A percentile compares a stretch with the other conserved stretches of the same genome.
Evolutionary conservation across 768 basidiomycete genomes (phyloP).

Genomic region (Clitopilus passeckerianus): DNA sequence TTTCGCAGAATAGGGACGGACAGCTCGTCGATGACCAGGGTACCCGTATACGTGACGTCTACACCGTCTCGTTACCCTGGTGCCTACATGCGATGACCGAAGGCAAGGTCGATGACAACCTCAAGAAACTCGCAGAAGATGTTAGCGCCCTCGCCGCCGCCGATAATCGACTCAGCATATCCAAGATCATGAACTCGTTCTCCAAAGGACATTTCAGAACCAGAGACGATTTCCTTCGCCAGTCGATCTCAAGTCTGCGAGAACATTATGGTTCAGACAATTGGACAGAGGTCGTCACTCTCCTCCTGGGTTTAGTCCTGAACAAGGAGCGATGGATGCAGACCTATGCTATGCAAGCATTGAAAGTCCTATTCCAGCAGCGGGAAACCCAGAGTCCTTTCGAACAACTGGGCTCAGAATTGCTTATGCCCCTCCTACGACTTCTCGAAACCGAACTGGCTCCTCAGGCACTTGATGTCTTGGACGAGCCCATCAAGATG

Average conservation of each 20-base stretch:
- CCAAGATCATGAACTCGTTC: conserved; percentile 86
- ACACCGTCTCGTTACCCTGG: conserved; percentile 82
- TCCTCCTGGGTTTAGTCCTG: conserved; percentile 82
- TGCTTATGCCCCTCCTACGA: conserved; percentile 87
- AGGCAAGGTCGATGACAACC: conserved; percentile 51
- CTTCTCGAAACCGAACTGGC: conserved; percentile 87
- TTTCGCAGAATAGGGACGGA: conserved; percentile 56
- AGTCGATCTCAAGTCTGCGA: conserved; percentile 79
- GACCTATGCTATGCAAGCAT: conserved; percentile 78
- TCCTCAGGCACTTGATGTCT: conserved; percentile 82
- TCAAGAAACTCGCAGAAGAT: conserved; percentile 69
- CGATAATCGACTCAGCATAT: conserved; percentile 74
- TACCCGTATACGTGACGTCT: conserved; percentile 75
- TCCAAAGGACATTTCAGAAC: conserved; percentile 85
- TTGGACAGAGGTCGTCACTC: conserved; percentile 78
- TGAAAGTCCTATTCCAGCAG: conserved; percentile 86
- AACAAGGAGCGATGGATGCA: conserved; percentile 81
- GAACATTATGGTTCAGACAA: conserved; percentile 76
- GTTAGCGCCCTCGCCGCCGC: conserved; percentile 67
- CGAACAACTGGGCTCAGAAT: conserved; percentile 74
- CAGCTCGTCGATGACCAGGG: conserved; percentile 68
- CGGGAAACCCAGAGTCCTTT: conserved; percentile 73
- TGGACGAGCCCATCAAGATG: conserved; percentile 85
- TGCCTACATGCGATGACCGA: conserved; percentile 75
- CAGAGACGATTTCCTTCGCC: conserved; percentile 89